A percentile compares a stretch with the other conserved stretches of the same genome.
phyloP scores from a whole-genome alignment of 306 rosid genomes.

The Macrotyloma uniflorum region DNA sequence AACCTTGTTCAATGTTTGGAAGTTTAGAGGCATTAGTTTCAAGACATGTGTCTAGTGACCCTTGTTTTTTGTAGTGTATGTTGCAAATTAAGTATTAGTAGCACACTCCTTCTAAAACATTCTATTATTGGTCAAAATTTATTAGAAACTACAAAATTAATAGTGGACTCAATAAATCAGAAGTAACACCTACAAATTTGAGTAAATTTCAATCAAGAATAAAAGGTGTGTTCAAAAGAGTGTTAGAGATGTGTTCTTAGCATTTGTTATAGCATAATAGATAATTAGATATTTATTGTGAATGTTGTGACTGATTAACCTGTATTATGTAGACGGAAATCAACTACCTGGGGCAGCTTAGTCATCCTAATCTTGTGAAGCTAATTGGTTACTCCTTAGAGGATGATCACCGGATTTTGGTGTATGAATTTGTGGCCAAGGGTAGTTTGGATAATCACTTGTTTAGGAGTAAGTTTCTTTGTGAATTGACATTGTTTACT shows the following conservation, averaged over 20 bases:
- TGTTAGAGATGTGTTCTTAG: neutral
- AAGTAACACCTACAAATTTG: neutral
- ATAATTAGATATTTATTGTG: neutral
- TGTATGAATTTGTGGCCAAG: slow-evolving; percentile 81
- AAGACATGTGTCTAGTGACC: neutral
- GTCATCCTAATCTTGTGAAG: slow-evolving; percentile 91
- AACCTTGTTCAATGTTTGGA: slow-evolving; percentile 2
- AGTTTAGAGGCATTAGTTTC: slow-evolving; percentile 13
- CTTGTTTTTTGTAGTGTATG: slow-evolving; percentile 1
- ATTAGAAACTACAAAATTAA: too few species aligned
- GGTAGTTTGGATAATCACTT: slow-evolving; percentile 95
- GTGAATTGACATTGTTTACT: slow-evolving; percentile 6
- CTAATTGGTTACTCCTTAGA: slow-evolving; percentile 89
- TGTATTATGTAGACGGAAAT: slow-evolving; percentile 70
- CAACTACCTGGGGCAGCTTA: slow-evolving; percentile 87
- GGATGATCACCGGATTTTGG: slow-evolving; percentile 87
- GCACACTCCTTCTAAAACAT: too few species aligned
- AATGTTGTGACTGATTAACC: slow-evolving; percentile 27
- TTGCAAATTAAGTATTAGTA: neutral
- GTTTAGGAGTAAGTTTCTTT: slow-evolving; percentile 69
- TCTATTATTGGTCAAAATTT: neutral
- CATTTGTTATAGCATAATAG: neutral
- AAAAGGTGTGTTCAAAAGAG: neutral
- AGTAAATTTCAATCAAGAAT: neutral
- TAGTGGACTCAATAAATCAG: neutral